Evolutionary conservation across 2,329 filamentous ascomycete species (phyloP).

Genomic region (Xylariaceae sp.): DNA sequence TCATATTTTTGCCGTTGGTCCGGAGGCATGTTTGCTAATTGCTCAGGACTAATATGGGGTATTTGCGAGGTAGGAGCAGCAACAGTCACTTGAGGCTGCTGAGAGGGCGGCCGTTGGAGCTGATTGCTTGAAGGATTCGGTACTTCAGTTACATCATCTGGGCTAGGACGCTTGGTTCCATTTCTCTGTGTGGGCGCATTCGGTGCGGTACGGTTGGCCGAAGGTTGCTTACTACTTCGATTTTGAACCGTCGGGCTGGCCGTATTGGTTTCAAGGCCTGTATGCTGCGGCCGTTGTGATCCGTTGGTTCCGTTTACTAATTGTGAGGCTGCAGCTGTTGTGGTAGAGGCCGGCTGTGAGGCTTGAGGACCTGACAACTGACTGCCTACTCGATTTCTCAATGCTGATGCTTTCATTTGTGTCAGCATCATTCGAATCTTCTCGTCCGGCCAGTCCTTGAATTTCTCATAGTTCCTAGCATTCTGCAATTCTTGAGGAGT

Average conservation of each 20-base stretch:
- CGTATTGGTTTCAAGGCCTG: conserved; percentile 26
- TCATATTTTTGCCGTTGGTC: conserved; percentile 56
- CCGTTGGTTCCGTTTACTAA: conserved; percentile 29
- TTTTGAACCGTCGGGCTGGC: conserved; percentile 27
- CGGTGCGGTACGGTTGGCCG: conserved; percentile 45
- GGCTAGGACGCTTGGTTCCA: conserved; percentile 55
- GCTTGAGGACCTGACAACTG: conserved; percentile 29
- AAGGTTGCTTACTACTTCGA: conserved; percentile 40
- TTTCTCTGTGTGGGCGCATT: conserved; percentile 50
- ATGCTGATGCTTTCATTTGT: conserved; percentile 32
- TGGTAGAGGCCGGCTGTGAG: conserved; percentile 25
- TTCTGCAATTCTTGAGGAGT: conserved; percentile 34
- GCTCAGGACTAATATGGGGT: conserved; percentile 43
- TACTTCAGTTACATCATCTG: conserved; percentile 49
- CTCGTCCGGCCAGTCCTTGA: conserved; percentile 36
- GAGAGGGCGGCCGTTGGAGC: conserved; percentile 39
- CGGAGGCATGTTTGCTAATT: conserved; percentile 49
- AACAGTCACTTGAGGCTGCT: conserved; percentile 34
- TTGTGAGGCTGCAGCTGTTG: conserved; percentile 28
- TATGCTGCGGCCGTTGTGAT: conserved; percentile 33
- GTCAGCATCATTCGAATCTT: conserved; percentile 30
- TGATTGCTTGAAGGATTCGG: conserved; percentile 30
- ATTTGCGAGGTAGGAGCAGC: conserved; percentile 28
- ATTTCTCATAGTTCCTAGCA: conserved; percentile 34
- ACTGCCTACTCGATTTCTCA: conserved; percentile 21